Evolutionary conservation across 257 asterid genomes (phyloP).

Genomic region (Pogostemon cablin): DNA sequence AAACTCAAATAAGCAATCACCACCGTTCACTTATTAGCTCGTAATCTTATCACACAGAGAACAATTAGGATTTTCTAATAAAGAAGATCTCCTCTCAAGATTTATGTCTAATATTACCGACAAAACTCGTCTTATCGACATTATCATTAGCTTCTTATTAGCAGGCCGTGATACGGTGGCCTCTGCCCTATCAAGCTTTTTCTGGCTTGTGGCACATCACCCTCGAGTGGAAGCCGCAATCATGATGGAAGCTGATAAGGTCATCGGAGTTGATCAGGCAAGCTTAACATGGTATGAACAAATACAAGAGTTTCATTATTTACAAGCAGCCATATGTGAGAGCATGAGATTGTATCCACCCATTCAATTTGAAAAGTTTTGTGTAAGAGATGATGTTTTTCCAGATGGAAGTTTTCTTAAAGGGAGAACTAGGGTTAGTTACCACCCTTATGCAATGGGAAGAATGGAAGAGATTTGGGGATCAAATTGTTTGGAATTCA

Average conservation of each 20-base stretch:
- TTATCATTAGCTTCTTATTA: slow-evolving; percentile 48
- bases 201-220: slow-evolving; percentile 48
- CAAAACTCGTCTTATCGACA: slow-evolving; percentile 44
- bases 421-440: slow-evolving; percentile 54
- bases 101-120: slow-evolving; percentile 44
- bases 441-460: slow-evolving; percentile 67
- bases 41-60: slow-evolving; percentile 44
- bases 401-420: slow-evolving; percentile 50
- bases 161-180: slow-evolving; percentile 69
- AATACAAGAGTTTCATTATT: slow-evolving; percentile 40
- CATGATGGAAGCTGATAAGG: slow-evolving; percentile 36
- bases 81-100: slow-evolving; percentile 51
- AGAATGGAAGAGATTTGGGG: slow-evolving; percentile 66
- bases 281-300: slow-evolving; percentile 33
- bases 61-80: slow-evolving; percentile 32
- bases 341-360: slow-evolving; percentile 65
- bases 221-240: slow-evolving; percentile 44
- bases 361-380: slow-evolving; percentile 49
- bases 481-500: slow-evolving; percentile 48
- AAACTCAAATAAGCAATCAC: slow-evolving; percentile 35
- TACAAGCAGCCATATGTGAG: slow-evolving; percentile 53
- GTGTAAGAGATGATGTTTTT: slow-evolving; percentile 41
- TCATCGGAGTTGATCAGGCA: slow-evolving; percentile 12
- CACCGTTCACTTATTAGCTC: slow-evolving; percentile 35
- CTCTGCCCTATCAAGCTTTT: slow-evolving; percentile 50